Percentiles rank a stretch among this genome's conserved stretches.
Evolutionary conservation across 257 asterid genomes (phyloP).

Genomic region (Penstemon davidsonii): DNA sequence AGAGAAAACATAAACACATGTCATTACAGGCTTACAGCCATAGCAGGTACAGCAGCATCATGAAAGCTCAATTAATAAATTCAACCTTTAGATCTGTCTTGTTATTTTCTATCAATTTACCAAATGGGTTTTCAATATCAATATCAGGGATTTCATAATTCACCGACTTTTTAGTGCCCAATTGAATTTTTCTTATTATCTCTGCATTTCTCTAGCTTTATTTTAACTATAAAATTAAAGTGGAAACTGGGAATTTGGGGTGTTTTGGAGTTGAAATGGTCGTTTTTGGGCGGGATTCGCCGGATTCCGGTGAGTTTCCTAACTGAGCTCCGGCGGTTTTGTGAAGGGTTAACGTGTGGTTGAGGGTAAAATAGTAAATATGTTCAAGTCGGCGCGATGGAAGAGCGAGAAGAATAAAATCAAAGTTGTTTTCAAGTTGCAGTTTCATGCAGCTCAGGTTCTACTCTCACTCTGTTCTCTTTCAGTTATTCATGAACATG

Average conservation of each 20-base stretch:
- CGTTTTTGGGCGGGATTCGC: slow-evolving; percentile 48
- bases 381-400: slow-evolving; percentile 93
- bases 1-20: background rate
- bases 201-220: slow-evolving; percentile 16
- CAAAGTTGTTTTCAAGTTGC: slow-evolving; percentile 87
- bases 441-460: slow-evolving; percentile 97
- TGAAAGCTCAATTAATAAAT: background rate
- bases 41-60: slow-evolving; percentile 8
- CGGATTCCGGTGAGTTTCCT: slow-evolving; percentile 68
- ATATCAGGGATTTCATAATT: slow-evolving; percentile 21
- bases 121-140: slow-evolving; percentile 30
- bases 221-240: slow-evolving; percentile 20
- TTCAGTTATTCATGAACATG: background rate
- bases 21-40: slow-evolving; percentile 9
- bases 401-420: slow-evolving; percentile 90
- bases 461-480: slow-evolving; percentile 23
- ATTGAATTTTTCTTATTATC: slow-evolving; percentile 28
- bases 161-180: slow-evolving; percentile 29
- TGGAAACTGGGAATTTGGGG: slow-evolving; percentile 31
- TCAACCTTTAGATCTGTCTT: slow-evolving; percentile 45
- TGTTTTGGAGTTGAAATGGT: slow-evolving; percentile 37
- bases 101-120: slow-evolving; percentile 34
- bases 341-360: background rate
- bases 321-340: slow-evolving; percentile 58
- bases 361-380: slow-evolving; percentile 44